Evolutionary conservation across 2,329 filamentous ascomycete genomes (phyloP).

Genomic region (Penicillium sp.): DNA sequence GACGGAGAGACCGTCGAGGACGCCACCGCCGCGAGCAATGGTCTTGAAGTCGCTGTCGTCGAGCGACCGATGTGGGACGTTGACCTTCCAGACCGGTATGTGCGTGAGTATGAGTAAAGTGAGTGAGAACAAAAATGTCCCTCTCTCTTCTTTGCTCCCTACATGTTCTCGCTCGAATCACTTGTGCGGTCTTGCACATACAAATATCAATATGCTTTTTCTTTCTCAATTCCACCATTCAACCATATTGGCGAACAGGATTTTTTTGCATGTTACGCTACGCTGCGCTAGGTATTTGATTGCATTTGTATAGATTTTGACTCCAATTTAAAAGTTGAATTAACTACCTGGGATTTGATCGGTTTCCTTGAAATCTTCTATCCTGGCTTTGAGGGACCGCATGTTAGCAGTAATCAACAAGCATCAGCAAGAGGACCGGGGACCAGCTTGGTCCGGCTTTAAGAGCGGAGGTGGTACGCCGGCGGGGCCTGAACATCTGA

Average conservation of each 20-base stretch:
- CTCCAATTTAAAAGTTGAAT: conserved; percentile 1
- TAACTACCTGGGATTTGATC: not conserved
- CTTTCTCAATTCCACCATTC: not conserved
- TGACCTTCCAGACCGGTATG: conserved; percentile 74
- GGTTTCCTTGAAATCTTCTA: not conserved
- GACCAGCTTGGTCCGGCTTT: not conserved
- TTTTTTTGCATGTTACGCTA: not conserved
- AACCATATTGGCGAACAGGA: conserved; percentile 8
- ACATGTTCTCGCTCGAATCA: not conserved
- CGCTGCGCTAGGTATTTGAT: not conserved
- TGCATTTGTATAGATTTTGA: conserved; percentile 5
- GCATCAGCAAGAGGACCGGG: not conserved
- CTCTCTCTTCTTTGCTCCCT: not conserved
- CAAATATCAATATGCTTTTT: not conserved
- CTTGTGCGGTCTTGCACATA: conserved; percentile 1
- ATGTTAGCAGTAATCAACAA: not conserved
- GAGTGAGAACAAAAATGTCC: not conserved
- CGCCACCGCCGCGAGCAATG: conserved; percentile 23
- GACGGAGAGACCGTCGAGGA: conserved; percentile 33
- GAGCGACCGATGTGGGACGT: conserved; percentile 86
- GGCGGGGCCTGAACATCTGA: no score
- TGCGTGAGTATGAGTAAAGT: conserved; percentile 58
- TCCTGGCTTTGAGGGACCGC: not conserved
- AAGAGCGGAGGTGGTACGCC: not conserved
- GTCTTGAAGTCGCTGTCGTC: conserved; percentile 79